Base-by-base conservation (phyloP, 2,329 filamentous ascomycete species). In the Neocucurbitaria cava region DNA sequence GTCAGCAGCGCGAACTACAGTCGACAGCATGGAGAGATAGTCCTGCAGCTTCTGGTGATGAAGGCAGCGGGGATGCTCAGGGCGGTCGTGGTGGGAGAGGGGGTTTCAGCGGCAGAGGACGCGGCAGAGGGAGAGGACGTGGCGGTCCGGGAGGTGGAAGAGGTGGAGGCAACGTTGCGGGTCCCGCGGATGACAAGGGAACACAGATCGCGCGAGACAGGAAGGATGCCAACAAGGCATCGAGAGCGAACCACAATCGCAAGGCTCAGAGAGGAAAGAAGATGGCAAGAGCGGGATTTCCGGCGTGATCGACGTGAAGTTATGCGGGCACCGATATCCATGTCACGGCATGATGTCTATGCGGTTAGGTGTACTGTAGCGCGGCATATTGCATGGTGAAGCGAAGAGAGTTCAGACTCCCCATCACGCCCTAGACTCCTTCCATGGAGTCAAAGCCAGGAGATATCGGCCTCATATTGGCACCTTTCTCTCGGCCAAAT, bases 191-290 rank as follows among this genome's bases (percentile, higher is more conserved):
- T 6, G 89, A 91, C n/a, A 86, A 86, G 64, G 84, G 83, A n/a
- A 92, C 89, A 0, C 87, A 92, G 62, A 78, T 81, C 49, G 88
- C 90, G 9, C 83, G 92, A 62, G 83, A 87, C 65, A 83, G 85
- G 58, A 96, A 96, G 72, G 93, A 96, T 70, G 87, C 89, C 23
- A 90, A 87, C 64, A 96, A 96, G 74, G 83, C 88, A 2, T 90
- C 89, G 20, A 82, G 89, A 56, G 92, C 91, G 28, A 96, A 96
- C 71, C 92, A 96, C 72, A 95, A 92, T 74, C 85, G 93, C 23
- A 84, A 92, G 45, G 90, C 96, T 70, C 83, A 85, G 65, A 76
- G 85, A 53, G 85, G 84, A 41, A 84, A 77, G 70, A 87, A 87
- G 74, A 84, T 87, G 78, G 84, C 85, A 2, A 78, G 84, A 57